These are phyloP conservation scores for Globisporangium nagaii DNA, from an alignment of 352 stramenopile genomes.

Conservation along the genomic window DNA sequence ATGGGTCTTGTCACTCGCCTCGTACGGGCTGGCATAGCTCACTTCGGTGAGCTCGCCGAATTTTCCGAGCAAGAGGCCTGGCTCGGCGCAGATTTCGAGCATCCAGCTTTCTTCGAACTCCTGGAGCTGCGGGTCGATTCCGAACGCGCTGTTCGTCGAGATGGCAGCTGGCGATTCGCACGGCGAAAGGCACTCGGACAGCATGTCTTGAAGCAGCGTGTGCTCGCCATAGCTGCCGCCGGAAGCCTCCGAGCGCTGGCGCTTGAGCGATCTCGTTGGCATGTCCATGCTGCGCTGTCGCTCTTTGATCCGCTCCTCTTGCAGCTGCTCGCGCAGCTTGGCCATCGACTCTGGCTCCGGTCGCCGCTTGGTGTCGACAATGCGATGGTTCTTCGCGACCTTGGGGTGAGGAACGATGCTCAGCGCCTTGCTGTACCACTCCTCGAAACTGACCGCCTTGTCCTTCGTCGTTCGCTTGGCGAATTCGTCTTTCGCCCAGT, in stretches of 20 bases:
- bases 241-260: not conserved
- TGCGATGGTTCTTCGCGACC: slow-evolving; percentile 26
- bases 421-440: slow-evolving; percentile 49
- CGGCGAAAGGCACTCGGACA: not conserved
- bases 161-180: not conserved
- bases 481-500: slow-evolving; percentile 74
- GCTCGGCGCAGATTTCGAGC: slow-evolving; percentile 2
- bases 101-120: not conserved
- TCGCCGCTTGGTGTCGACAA: slow-evolving; percentile 20
- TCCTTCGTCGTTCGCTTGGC: slow-evolving; percentile 12
- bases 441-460: slow-evolving; percentile 25
- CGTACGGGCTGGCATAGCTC: slow-evolving; percentile 2
- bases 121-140: not conserved
- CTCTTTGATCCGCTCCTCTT: not conserved
- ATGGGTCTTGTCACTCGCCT: slow-evolving; percentile 10
- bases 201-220: slow-evolving; percentile 3
- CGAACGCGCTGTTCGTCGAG: not conserved
- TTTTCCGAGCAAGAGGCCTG: not conserved
- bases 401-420: slow-evolving; percentile 36
- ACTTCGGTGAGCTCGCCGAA: not conserved
- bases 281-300: not conserved
- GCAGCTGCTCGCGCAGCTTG: slow-evolving; percentile 10
- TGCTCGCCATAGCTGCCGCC: not conserved
- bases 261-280: slow-evolving; percentile 2
- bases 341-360: slow-evolving; percentile 14